These are phyloP conservation scores for Entrophospora sp. DNA, from an alignment of 192 early-diverging fungal genomes.

Conservation along the genomic window DNA sequence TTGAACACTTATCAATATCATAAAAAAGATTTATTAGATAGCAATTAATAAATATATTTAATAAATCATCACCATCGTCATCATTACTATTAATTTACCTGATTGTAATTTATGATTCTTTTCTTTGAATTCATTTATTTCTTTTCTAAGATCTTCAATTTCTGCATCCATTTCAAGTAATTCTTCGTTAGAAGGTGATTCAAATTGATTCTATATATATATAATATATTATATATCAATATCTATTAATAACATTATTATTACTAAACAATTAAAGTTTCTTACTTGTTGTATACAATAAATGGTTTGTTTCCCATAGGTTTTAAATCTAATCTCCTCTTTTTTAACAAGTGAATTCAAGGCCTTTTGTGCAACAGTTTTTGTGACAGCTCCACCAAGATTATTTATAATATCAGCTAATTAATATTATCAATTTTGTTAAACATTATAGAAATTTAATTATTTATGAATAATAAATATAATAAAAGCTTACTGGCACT, in stretches of 20 bases:
- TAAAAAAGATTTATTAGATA: neutral
- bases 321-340: slow-evolving; percentile 25
- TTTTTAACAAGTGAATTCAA: slow-evolving; percentile 29
- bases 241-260: neutral
- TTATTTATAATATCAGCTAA: slow-evolving; percentile 37
- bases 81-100: slow-evolving; percentile 25
- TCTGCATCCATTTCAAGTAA: slow-evolving; percentile 43
- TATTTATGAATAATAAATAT: no score
- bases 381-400: slow-evolving; percentile 31
- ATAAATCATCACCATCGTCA: no score
- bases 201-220: slow-evolving; percentile 29
- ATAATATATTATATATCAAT: neutral
- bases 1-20: slow-evolving; percentile 23
- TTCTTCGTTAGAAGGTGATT: slow-evolving; percentile 30
- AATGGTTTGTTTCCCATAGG: slow-evolving; percentile 38
- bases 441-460: no score
- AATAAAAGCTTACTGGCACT: no score
- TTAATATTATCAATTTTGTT: no score
- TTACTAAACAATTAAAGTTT: neutral
- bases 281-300: slow-evolving; percentile 38
- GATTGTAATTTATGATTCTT: slow-evolving; percentile 37
- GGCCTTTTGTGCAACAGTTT: slow-evolving; percentile 31
- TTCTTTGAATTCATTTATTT: slow-evolving; percentile 44
- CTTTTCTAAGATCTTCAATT: slow-evolving; percentile 44
- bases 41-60: neutral